These are phyloP conservation scores for Coemansia erecta DNA, from an alignment of 192 early-diverging fungal species.

Conservation along the genomic window DNA sequence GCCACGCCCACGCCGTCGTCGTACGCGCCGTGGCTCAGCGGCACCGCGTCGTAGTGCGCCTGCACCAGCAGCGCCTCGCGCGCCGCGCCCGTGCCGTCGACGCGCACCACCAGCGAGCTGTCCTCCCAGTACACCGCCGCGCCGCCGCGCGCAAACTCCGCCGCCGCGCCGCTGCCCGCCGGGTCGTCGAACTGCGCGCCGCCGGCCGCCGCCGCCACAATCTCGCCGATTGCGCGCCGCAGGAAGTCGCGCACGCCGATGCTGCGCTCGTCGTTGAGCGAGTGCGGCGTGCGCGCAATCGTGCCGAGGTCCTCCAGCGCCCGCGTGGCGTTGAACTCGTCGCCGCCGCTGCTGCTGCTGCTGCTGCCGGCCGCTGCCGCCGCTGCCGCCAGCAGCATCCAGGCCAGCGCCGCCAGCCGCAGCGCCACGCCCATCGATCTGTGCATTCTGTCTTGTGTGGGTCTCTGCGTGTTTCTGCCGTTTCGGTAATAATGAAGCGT, in stretches of 20 bases:
- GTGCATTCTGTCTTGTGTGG: no score
- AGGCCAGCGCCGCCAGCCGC: no score
- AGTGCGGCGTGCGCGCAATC: conserved; percentile 46
- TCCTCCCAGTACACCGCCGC: conserved; percentile 48
- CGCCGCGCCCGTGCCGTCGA: conserved; percentile 54
- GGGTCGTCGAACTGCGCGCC: conserved; percentile 31
- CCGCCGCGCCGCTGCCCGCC: conserved; percentile 22
- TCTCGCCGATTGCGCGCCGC: conserved; percentile 21
- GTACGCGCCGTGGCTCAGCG: conserved; percentile 67
- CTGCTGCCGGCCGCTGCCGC: conserved; percentile 2
- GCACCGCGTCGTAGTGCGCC: conserved; percentile 70
- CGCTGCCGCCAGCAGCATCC: neutral
- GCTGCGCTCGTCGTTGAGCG: conserved; percentile 51
- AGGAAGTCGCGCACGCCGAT: conserved; percentile 47
- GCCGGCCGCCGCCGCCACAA: conserved; percentile 15
- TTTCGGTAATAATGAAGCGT: no score
- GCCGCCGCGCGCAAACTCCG: conserved; percentile 28
- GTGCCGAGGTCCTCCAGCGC: conserved; percentile 33
- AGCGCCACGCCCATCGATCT: no score
- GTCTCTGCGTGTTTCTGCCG: no score
- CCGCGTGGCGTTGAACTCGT: conserved; percentile 35
- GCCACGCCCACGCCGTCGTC: conserved; percentile 69
- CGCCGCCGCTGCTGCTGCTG: neutral
- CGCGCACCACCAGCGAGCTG: conserved; percentile 62
- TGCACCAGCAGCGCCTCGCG: conserved; percentile 61